Percentiles rank a stretch among this genome's conserved stretches.
phyloP scores from a whole-genome alignment of 2,329 filamentous ascomycete species.

The Neocatenulostroma microsporum region DNA sequence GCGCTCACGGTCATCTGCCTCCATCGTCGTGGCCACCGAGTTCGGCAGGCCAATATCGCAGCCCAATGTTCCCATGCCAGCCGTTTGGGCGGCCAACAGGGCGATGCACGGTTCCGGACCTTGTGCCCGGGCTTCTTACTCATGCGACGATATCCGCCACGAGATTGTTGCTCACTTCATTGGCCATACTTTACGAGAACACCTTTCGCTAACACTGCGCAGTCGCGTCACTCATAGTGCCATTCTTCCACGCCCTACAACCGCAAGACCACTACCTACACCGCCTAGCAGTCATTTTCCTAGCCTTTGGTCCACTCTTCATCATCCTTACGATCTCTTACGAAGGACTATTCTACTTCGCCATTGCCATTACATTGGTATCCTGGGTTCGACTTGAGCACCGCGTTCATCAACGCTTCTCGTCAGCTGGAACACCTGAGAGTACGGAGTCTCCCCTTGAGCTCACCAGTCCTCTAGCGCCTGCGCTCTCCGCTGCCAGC shows the following conservation, averaged over 20 bases:
- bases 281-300: constrained; percentile 77
- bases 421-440: constrained; percentile 1
- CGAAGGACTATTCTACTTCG: constrained; percentile 91
- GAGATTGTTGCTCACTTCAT: constrained; percentile 2
- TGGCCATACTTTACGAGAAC: neutral
- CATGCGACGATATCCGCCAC: constrained; percentile 1
- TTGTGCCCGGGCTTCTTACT: neutral
- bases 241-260: constrained; percentile 70
- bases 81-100: neutral
- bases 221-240: constrained; percentile 69
- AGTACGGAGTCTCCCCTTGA: constrained; percentile 14
- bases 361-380: constrained; percentile 73
- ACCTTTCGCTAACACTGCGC: constrained; percentile 16
- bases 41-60: neutral
- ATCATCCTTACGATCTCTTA: constrained; percentile 96
- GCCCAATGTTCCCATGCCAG: neutral
- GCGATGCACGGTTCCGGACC: neutral
- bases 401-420: constrained; percentile 48
- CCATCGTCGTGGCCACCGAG: neutral
- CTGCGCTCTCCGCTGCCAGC: constrained; percentile 29
- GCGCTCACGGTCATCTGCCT: no score
- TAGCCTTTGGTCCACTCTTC: constrained; percentile 87
- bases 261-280: constrained; percentile 86
- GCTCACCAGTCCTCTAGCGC: constrained; percentile 25
- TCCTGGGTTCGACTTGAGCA: constrained; percentile 92